Conservation (phyloP, 306 rosid species). For the Inga laurina region DNA sequence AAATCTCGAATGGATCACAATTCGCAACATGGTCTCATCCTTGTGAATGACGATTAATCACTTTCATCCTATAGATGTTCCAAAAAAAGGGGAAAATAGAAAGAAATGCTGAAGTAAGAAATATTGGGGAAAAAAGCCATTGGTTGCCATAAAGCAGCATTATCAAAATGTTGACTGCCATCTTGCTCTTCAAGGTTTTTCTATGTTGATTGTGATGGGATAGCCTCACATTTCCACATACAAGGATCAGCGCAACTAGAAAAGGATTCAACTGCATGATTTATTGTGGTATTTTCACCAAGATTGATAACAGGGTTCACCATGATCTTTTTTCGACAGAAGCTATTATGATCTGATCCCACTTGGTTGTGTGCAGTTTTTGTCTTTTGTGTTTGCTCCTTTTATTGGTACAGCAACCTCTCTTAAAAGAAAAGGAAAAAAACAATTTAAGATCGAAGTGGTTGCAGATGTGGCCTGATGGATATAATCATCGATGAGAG, state of each 20-base stretch:
- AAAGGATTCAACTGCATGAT: slow-evolving; percentile 20
- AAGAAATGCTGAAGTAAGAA: neutral
- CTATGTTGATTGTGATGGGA: neutral
- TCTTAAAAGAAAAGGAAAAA: neutral
- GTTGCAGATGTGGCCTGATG: neutral
- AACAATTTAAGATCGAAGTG: neutral
- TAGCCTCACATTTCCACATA: neutral
- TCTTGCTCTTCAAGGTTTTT: neutral
- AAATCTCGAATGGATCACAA: slow-evolving; percentile 2
- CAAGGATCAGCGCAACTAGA: neutral
- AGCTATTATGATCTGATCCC: slow-evolving; percentile 5
- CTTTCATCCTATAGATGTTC: neutral
- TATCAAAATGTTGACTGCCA: neutral
- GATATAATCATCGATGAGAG: slow-evolving; percentile 1
- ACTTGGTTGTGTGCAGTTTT: neutral
- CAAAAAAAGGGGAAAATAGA: neutral
- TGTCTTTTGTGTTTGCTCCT: neutral
- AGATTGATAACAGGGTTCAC: neutral
- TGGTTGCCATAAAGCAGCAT: neutral
- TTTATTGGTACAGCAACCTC: neutral
- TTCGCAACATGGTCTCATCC: neutral
- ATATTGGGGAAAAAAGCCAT: neutral
- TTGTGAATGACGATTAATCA: neutral
- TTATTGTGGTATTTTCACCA: slow-evolving; percentile 1
- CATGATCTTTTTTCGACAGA: neutral